Percentiles rank a stretch among this genome's conserved stretches.
phyloP scores from a whole-genome alignment of 768 basidiomycete species.

The Boletus subcaerulescens region DNA sequence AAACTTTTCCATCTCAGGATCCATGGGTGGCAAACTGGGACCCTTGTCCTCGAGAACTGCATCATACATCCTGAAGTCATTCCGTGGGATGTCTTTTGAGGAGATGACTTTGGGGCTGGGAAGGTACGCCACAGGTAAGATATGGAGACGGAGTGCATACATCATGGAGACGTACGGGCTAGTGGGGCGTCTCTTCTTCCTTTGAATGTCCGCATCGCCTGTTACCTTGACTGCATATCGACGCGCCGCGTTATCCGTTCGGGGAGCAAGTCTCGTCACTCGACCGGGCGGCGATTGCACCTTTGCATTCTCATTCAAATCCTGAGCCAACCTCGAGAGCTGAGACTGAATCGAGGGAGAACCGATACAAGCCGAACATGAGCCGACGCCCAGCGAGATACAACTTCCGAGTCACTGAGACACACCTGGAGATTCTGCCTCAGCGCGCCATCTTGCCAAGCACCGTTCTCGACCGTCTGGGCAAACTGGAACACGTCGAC shows the following conservation, averaged over 20 bases:
- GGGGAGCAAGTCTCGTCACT: slow-evolving; percentile 16
- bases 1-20: slow-evolving; percentile 74
- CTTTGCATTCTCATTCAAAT: slow-evolving; percentile 25
- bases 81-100: slow-evolving; percentile 44
- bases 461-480: slow-evolving; percentile 68
- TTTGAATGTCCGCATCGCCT: slow-evolving; percentile 7
- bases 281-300: slow-evolving; percentile 15
- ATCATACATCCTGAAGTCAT: slow-evolving; percentile 67
- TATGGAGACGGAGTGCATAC: background rate
- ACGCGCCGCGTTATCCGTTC: slow-evolving; percentile 38
- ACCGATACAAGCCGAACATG: background rate
- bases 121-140: background rate
- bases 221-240: slow-evolving; percentile 48
- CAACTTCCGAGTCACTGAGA: background rate
- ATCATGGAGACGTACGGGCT: slow-evolving; percentile 39
- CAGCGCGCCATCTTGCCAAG: slow-evolving; percentile 59
- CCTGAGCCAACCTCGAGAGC: slow-evolving; percentile 51
- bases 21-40: slow-evolving; percentile 32
- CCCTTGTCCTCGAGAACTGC: slow-evolving; percentile 50
- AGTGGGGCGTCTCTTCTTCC: slow-evolving; percentile 31
- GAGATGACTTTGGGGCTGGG: slow-evolving; percentile 56
- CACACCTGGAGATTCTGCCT: slow-evolving; percentile 63
- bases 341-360: slow-evolving; percentile 41
- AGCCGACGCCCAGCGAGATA: background rate
- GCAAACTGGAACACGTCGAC: slow-evolving; percentile 76